A percentile compares a stretch with the other conserved stretches of the same genome.
Evolutionary conservation across 306 rosid species (phyloP).

Genomic region (Trifolium pratense): DNA sequence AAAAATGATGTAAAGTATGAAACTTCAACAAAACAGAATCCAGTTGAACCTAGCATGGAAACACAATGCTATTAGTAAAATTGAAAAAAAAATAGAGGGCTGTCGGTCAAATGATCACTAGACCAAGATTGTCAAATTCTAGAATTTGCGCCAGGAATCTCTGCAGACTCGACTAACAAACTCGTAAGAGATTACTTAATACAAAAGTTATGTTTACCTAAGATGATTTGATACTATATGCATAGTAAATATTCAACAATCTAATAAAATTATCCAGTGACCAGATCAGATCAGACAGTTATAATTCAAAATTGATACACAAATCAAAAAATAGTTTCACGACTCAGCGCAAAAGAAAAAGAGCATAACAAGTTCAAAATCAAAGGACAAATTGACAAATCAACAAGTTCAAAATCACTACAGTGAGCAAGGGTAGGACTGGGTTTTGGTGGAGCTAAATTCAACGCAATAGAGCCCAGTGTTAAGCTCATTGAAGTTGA

Average conservation of each 20-base stretch:
- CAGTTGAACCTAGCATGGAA: constrained; percentile 71
- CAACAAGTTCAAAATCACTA: constrained; percentile 5
- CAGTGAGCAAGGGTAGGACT: not conserved
- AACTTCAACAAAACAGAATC: constrained; percentile 72
- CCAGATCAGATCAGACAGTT: not conserved
- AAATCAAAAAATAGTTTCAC: not conserved
- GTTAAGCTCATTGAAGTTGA: too few species aligned
- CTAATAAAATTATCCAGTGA: too few species aligned
- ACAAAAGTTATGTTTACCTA: not conserved
- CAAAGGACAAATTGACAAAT: not conserved
- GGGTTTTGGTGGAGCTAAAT: not conserved
- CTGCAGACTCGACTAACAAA: not conserved
- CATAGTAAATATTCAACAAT: too few species aligned
- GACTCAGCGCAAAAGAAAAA: not conserved
- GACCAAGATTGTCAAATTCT: constrained; percentile 6
- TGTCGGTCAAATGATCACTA: constrained; percentile 11
- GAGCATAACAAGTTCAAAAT: constrained; percentile 10
- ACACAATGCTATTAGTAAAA: constrained; percentile 42
- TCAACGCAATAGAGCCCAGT: not conserved
- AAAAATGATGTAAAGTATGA: constrained; percentile 82
- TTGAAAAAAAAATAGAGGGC: constrained; percentile 25
- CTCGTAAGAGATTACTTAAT: constrained; percentile 8
- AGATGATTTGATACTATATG: not conserved
- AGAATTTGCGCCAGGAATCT: not conserved
- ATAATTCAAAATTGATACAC: constrained; percentile 2